Evolutionary conservation across 192 early-diverging fungal species (phyloP).

Genomic region (Kickxella alabastrina): DNA sequence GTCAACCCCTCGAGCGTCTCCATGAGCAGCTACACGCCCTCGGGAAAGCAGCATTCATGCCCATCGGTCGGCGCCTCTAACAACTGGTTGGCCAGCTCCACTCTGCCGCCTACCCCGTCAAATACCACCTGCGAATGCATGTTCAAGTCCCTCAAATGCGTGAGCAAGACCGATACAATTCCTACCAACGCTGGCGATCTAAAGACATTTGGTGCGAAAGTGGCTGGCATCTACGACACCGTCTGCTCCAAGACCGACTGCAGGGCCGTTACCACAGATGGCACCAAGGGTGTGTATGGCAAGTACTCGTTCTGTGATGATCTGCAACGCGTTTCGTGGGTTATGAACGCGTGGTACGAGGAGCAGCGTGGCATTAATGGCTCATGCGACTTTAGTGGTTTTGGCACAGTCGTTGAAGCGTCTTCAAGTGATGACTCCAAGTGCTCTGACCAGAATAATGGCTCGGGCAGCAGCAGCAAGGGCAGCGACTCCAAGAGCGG

Average conservation of each 20-base stretch:
- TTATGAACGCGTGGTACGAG: constrained; percentile 49
- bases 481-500: not conserved
- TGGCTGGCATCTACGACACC: constrained; percentile 33
- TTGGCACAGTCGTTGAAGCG: constrained; percentile 23
- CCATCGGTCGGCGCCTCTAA: constrained; percentile 45
- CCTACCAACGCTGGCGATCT: constrained; percentile 22
- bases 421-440: constrained; percentile 25
- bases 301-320: constrained; percentile 48
- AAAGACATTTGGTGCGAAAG: constrained; percentile 23
- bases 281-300: constrained; percentile 38
- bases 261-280: constrained; percentile 27
- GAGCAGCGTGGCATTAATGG: constrained; percentile 27
- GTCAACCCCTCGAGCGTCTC: constrained; percentile 54
- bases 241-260: constrained; percentile 43
- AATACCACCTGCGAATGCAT: constrained; percentile 63
- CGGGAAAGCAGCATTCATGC: constrained; percentile 36
- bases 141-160: constrained; percentile 56
- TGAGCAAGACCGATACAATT: constrained; percentile 17
- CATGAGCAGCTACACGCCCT: constrained; percentile 54
- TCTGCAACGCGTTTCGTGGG: constrained; percentile 45
- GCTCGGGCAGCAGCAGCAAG: constrained; percentile 4
- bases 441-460: constrained; percentile 37
- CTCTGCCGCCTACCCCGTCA: constrained; percentile 62
- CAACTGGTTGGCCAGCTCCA: constrained; percentile 56
- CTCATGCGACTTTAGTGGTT: constrained; percentile 53